Conservation (phyloP, 2,329 filamentous ascomycete species). For the Penicillium sp. region DNA sequence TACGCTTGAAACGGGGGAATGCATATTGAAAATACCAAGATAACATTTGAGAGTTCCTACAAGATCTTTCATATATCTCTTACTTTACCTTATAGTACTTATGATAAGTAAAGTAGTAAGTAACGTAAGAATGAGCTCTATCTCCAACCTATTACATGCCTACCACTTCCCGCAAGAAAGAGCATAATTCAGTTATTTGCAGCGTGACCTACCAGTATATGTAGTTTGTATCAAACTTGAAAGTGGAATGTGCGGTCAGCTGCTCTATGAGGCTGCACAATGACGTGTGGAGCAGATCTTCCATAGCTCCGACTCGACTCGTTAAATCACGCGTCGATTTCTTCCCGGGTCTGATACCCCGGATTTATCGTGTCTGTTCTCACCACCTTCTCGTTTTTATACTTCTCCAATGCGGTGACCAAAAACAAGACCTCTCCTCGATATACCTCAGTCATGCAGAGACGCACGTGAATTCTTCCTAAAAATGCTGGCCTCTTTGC, state of each 20-base stretch:
- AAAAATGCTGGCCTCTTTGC: conserved; percentile 22
- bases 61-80: no score
- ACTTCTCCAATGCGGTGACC: background rate
- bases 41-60: no score
- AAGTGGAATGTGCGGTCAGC: conserved; percentile 2
- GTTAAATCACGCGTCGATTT: no score
- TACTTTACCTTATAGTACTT: no score
- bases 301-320: conserved; percentile 1
- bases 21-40: no score
- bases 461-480: background rate
- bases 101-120: no score
- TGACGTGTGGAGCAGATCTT: conserved; percentile 9
- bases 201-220: background rate
- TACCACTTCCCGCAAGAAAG: background rate
- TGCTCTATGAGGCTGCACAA: background rate
- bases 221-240: background rate
- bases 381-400: background rate
- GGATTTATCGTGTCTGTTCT: background rate
- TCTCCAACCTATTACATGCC: no score
- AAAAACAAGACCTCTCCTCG: background rate
- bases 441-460: conserved; percentile 5
- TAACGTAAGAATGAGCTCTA: no score
- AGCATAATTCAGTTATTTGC: background rate
- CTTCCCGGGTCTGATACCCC: background rate
- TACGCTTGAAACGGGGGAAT: no score